Evolutionary conservation across 2,329 filamentous ascomycete genomes (phyloP), one percentile per base, ranked within the genome.

Genomic region (Alternaria ventricosa): DNA sequence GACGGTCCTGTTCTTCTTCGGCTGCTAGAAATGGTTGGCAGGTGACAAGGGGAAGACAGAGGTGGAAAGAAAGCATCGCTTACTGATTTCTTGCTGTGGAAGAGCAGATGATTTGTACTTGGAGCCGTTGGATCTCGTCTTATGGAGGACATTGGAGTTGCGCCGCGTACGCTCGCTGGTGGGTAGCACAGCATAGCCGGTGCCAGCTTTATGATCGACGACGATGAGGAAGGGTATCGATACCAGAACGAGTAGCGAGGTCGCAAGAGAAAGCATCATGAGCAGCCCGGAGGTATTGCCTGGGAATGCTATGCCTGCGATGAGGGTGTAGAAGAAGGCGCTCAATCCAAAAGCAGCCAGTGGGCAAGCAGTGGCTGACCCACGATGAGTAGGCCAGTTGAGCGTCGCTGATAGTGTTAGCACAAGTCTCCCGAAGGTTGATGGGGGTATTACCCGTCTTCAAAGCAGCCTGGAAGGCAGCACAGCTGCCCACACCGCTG

Each of bases 291-390:
- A 90, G 1, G 94, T 96, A 73, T 96, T 89, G 43, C 93, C 93
- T 3, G 93, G 92, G 75, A 97, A 94, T 44, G 93, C 83, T 50
- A 96, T 76, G 18, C 89, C 88, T 22, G 93, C 92, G 33, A 96
- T 81, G 3, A 90, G 86, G 0, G 96, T 95, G 82, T 97, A 99
- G 84, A 98, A 97, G 82, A 99, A 96, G 58, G 96, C 96, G 78
- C 94, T 97, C 61, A 99, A 83, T 4, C 96, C 96, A 76, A 98
- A 98, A 4, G 93, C 94, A 60, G 96, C 93, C 60, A 98, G 82
- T 6, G 96, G 95, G 72, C 98, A 96, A 1, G 94, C 94, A 6
- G 96, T 98, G 6, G 96, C 96, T 4, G 95, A 97, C 59, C 96
- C 96, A 67, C 96, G 89, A 78, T 97, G 91, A 62, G 90, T 88